These are phyloP conservation scores for Abelmoschus esculentus DNA, from an alignment of 345 rosid species.

Conservation along the genomic window DNA sequence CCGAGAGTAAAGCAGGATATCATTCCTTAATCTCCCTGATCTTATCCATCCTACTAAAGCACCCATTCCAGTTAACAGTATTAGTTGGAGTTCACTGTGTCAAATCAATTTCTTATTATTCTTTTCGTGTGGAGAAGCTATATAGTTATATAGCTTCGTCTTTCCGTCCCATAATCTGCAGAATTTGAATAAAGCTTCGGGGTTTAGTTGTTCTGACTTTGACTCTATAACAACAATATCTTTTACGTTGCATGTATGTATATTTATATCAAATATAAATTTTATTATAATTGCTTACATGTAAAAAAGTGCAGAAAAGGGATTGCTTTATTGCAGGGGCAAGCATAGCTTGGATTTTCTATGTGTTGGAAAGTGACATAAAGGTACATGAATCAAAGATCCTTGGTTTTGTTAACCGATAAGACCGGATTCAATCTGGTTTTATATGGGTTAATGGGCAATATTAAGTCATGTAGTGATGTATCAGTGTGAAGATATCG, in stretches of 20 bases:
- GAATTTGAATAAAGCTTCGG: not conserved
- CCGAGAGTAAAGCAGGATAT: not conserved
- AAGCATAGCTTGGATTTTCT: not conserved
- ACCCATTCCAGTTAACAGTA: not conserved
- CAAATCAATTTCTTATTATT: not conserved
- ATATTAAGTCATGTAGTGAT: not conserved
- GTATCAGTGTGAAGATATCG: not conserved
- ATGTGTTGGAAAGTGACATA: not conserved
- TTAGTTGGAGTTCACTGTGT: not conserved
- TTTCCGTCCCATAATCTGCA: constrained; percentile 5
- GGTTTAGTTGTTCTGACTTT: not conserved
- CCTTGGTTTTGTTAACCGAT: not conserved
- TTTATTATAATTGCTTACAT: not conserved
- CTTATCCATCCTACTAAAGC: constrained; percentile 1
- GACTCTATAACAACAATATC: not conserved
- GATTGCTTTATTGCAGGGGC: not conserved
- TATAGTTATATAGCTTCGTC: not conserved
- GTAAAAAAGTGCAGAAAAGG: not conserved
- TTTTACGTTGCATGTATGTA: not conserved
- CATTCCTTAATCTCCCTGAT: not conserved
- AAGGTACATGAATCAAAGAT: not conserved
- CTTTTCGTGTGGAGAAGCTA: not conserved
- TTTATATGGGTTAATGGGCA: not conserved
- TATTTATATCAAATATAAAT: not conserved
- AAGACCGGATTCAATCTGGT: not conserved